A percentile compares a stretch with the other conserved stretches of the same genome.
Evolutionary conservation across 345 rosid species (phyloP).

Genomic region (Anacardium occidentale): DNA sequence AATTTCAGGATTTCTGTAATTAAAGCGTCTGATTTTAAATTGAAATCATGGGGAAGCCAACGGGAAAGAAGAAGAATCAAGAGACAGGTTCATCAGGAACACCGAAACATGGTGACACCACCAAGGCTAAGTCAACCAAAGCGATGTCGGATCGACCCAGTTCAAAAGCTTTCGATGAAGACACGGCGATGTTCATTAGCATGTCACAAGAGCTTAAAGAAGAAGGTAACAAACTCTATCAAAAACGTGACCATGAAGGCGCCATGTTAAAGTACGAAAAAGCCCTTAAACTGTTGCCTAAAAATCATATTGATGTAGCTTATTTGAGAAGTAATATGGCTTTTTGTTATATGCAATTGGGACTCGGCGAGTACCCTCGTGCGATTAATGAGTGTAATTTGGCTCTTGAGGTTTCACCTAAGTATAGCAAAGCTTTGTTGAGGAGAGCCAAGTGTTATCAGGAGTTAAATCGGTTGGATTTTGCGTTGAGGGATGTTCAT

Average conservation of each 20-base stretch:
- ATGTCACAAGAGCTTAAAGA: conserved; percentile 94
- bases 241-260: conserved; percentile 92
- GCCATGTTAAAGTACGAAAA: conserved; percentile 92
- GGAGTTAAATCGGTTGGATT: conserved; percentile 79
- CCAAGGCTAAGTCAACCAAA: conserved; percentile 42
- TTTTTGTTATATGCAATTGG: conserved; percentile 91
- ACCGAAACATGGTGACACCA: conserved; percentile 28
- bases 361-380: conserved; percentile 89
- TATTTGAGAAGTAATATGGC: conserved; percentile 86
- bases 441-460: conserved; percentile 84
- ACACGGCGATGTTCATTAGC: conserved; percentile 83
- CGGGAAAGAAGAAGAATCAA: conserved; percentile 83
- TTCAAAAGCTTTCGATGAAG: conserved; percentile 82
- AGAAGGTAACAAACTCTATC: conserved; percentile 85
- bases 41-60: conserved; percentile 77
- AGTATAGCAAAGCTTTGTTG: conserved; percentile 80
- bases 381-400: conserved; percentile 85
- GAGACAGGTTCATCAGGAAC: conserved; percentile 19
- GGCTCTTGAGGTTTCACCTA: conserved; percentile 84
- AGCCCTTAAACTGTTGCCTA: conserved; percentile 86
- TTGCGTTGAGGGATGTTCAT: conserved; percentile 83
- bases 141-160: conserved; percentile 38
- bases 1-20: not conserved
- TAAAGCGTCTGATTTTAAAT: conserved; percentile 3
- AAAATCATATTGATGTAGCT: conserved; percentile 75